phyloP scores from a whole-genome alignment of 1,139 yeast genomes.

The Pichia sp. region DNA sequence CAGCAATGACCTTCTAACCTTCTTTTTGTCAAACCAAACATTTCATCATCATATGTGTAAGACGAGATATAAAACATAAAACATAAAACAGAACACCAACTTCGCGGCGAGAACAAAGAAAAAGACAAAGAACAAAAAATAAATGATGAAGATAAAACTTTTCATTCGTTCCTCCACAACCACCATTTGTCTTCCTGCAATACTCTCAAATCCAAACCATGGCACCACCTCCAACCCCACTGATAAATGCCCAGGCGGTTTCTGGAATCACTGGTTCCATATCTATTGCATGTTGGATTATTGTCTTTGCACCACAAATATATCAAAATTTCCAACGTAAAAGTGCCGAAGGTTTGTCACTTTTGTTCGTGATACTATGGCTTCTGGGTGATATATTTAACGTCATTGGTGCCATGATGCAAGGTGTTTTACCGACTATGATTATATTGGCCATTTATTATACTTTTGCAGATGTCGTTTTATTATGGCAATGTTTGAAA shows the following conservation, averaged over 20 bases:
- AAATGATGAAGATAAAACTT: neutral
- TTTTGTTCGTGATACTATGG: conserved; percentile 82
- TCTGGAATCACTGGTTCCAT: conserved; percentile 89
- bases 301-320: conserved; percentile 94
- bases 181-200: neutral
- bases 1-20: too few species aligned
- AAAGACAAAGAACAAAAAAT: neutral
- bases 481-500: conserved; percentile 72
- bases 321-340: conserved; percentile 83
- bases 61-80: too few species aligned
- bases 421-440: conserved; percentile 90
- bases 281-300: conserved; percentile 95
- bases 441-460: conserved; percentile 83
- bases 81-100: too few species aligned
- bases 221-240: conserved; percentile 58
- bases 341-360: conserved; percentile 80
- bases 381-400: conserved; percentile 85
- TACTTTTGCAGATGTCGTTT: conserved; percentile 80
- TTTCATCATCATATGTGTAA: too few species aligned
- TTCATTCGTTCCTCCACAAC: neutral
- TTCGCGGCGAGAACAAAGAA: neutral
- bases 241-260: conserved; percentile 67
- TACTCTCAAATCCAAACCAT: conserved; percentile 10
- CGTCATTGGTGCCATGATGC: conserved; percentile 80
- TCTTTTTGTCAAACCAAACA: too few species aligned